These are phyloP conservation scores for Chaetothyriales sp. DNA, from an alignment of 2,329 filamentous ascomycete species.

Conservation along the genomic window DNA sequence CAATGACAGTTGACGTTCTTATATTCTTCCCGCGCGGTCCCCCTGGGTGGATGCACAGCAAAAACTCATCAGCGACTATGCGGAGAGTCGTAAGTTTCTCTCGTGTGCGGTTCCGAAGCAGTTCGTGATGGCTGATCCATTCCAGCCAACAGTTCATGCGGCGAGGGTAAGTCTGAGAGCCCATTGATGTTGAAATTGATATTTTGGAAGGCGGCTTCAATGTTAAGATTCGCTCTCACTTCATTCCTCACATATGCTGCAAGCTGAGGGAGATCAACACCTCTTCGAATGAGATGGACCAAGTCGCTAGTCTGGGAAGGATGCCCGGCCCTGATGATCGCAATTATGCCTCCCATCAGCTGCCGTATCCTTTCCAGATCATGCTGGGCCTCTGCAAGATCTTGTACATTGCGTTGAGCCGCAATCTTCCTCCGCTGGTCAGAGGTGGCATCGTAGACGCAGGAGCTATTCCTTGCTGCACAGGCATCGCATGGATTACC, in stretches of 20 bases:
- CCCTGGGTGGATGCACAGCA: background rate
- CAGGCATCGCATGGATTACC: slow-evolving; percentile 16
- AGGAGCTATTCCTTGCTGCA: slow-evolving; percentile 11
- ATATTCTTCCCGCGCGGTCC: background rate
- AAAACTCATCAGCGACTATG: background rate
- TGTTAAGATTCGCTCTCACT: slow-evolving; percentile 10
- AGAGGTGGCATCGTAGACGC: slow-evolving; percentile 16
- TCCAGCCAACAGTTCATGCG: background rate
- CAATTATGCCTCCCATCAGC: slow-evolving; percentile 17
- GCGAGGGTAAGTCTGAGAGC: slow-evolving; percentile 13
- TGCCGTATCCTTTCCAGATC: slow-evolving; percentile 12
- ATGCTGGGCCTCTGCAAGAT: slow-evolving; percentile 11
- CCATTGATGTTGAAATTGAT: slow-evolving; percentile 16
- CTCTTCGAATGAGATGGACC: slow-evolving; percentile 11
- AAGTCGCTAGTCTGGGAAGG: slow-evolving; percentile 9
- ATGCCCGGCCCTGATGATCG: slow-evolving; percentile 14
- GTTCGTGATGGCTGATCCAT: background rate
- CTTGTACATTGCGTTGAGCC: slow-evolving; percentile 16
- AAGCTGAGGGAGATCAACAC: slow-evolving; percentile 15
- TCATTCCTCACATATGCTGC: slow-evolving; percentile 18
- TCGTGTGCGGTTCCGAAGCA: background rate
- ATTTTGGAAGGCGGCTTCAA: slow-evolving; percentile 12
- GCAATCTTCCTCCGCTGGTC: slow-evolving; percentile 18
- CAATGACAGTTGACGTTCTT: background rate
- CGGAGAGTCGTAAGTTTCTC: background rate